Conservation (phyloP, 2,329 filamentous ascomycete genomes). For the Pseudogymnoascus pannorum region DNA sequence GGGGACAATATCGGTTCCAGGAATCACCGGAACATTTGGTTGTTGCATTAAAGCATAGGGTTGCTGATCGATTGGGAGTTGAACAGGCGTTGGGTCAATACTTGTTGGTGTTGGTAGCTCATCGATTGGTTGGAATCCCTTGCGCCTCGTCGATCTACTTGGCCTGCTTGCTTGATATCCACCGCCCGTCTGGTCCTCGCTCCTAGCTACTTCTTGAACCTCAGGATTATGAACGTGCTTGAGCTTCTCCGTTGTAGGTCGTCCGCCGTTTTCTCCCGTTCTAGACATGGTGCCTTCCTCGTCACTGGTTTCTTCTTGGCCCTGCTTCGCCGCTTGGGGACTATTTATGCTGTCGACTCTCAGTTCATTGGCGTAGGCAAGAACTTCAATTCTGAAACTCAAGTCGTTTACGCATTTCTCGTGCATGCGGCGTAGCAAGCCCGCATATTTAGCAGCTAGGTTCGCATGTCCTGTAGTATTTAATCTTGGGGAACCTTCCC, state of each 20-base stretch:
- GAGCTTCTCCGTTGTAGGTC: background rate
- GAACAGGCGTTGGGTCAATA: background rate
- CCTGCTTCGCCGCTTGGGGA: background rate
- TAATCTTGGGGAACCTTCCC: constrained; percentile 13
- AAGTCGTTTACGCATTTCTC: constrained; percentile 11
- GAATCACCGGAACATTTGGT: background rate
- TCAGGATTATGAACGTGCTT: background rate
- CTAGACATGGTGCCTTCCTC: background rate
- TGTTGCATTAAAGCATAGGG: constrained; percentile 5
- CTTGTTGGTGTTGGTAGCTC: background rate
- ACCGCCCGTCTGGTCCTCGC: background rate
- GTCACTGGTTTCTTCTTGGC: constrained; percentile 4
- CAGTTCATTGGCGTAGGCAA: constrained; percentile 15
- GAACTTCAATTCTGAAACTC: constrained; percentile 10
- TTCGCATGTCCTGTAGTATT: constrained; percentile 11
- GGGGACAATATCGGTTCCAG: constrained; percentile 6
- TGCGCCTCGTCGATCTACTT: background rate
- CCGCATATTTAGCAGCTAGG: constrained; percentile 18
- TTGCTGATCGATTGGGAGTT: constrained; percentile 8
- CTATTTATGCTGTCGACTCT: background rate
- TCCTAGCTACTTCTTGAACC: background rate
- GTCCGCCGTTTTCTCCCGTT: background rate
- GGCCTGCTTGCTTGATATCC: background rate
- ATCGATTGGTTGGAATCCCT: background rate
- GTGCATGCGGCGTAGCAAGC: constrained; percentile 14